Conservation (phyloP, 2,329 filamentous ascomycete species). For the Aspergillus pseudoglaucus region DNA sequence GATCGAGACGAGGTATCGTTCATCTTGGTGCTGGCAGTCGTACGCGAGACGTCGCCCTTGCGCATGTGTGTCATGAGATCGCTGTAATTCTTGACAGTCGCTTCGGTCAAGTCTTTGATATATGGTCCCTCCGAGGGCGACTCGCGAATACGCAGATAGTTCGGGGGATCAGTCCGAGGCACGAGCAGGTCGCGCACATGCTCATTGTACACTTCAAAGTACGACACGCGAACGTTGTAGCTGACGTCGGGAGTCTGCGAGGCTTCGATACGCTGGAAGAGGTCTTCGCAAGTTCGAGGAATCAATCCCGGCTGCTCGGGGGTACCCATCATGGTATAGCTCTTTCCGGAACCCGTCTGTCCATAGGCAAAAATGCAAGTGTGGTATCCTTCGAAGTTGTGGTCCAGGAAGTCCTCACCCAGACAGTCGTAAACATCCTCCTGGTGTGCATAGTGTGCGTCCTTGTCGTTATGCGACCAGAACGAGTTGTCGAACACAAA, state of each 20-base stretch:
- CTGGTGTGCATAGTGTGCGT: conserved; percentile 84
- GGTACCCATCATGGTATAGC: conserved; percentile 95
- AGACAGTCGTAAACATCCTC: conserved; percentile 90
- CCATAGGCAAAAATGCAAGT: conserved; percentile 99
- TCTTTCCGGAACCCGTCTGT: conserved; percentile 95
- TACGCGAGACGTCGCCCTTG: conserved; percentile 78
- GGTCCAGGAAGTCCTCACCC: conserved; percentile 93
- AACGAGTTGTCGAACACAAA: conserved; percentile 98
- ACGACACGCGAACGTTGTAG: conserved; percentile 94
- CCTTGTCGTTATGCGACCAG: conserved; percentile 79
- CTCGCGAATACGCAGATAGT: conserved; percentile 96
- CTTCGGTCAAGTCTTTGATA: conserved; percentile 91
- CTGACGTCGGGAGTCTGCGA: conserved; percentile 85
- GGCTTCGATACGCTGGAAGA: conserved; percentile 86
- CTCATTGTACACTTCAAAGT: conserved; percentile 99
- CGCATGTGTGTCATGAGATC: conserved; percentile 91
- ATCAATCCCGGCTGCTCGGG: conserved; percentile 83
- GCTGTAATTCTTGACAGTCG: conserved; percentile 75
- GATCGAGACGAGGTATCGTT: conserved; percentile 96
- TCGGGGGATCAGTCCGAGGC: conserved; percentile 68
- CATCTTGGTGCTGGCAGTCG: conserved; percentile 94
- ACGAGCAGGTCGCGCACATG: conserved; percentile 91
- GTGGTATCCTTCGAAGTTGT: conserved; percentile 99
- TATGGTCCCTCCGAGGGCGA: conserved; percentile 93
- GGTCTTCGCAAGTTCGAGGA: conserved; percentile 87